Evolutionary conservation across 208 protist genomes (phyloP).

Genomic region (Herpetomonas muscarum): DNA sequence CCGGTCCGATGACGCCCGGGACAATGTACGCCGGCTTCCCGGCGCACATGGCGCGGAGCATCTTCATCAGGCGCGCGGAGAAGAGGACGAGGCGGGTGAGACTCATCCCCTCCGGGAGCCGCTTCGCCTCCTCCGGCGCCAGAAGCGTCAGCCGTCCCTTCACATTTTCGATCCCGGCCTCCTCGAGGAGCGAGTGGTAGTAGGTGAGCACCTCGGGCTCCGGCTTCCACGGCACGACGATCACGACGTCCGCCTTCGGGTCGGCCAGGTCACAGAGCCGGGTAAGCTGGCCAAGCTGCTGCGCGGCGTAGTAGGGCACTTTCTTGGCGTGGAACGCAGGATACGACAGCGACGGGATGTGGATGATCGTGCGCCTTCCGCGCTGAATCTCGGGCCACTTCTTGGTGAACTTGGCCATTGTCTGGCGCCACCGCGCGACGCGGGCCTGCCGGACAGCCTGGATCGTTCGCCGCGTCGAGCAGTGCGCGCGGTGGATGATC

Average conservation of each 20-base stretch:
- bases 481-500: slow-evolving; percentile 72
- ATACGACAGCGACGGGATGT: slow-evolving; percentile 85
- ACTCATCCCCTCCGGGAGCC: slow-evolving; percentile 67
- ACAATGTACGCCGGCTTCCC: slow-evolving; percentile 77
- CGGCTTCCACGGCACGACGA: slow-evolving; percentile 71
- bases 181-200: slow-evolving; percentile 66
- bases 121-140: slow-evolving; percentile 69
- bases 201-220: slow-evolving; percentile 80
- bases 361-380: slow-evolving; percentile 60
- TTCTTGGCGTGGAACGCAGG: slow-evolving; percentile 70
- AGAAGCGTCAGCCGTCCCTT: slow-evolving; percentile 67
- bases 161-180: slow-evolving; percentile 52
- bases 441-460: slow-evolving; percentile 47
- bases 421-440: slow-evolving; percentile 65
- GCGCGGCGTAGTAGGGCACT: slow-evolving; percentile 73
- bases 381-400: slow-evolving; percentile 68
- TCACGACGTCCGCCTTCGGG: slow-evolving; percentile 74
- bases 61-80: slow-evolving; percentile 76
- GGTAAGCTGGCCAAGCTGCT: slow-evolving; percentile 80
- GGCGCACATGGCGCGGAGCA: slow-evolving; percentile 56
- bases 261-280: slow-evolving; percentile 77
- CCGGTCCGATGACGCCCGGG: slow-evolving; percentile 76
- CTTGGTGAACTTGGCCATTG: slow-evolving; percentile 75
- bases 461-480: slow-evolving; percentile 63
- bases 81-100: slow-evolving; percentile 73